phyloP scores from a whole-genome alignment of 2,329 filamentous ascomycete genomes.

The Metarhizium brunneum region DNA sequence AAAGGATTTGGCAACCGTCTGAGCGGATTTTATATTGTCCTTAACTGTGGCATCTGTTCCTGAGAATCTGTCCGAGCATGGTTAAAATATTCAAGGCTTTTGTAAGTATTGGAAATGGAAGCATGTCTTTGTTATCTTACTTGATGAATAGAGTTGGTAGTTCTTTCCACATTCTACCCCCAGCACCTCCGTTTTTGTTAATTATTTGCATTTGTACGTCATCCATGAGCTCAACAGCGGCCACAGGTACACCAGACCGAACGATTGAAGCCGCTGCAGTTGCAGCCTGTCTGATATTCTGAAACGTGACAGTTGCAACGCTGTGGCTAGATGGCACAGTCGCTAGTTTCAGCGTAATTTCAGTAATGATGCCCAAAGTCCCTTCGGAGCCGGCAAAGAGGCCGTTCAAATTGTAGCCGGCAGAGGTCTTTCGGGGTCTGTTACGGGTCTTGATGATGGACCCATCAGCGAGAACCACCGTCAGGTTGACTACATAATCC shows the following conservation, averaged over 20 bases:
- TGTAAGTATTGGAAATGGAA: no score
- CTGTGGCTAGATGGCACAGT: slow-evolving; percentile 53
- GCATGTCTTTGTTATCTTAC: slow-evolving; percentile 10
- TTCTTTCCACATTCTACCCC: slow-evolving; percentile 54
- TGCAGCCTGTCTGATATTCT: slow-evolving; percentile 50
- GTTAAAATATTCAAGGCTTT: background rate
- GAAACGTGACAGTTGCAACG: slow-evolving; percentile 55
- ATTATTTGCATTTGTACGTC: slow-evolving; percentile 60
- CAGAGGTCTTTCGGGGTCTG: slow-evolving; percentile 58
- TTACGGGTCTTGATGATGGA: slow-evolving; percentile 56
- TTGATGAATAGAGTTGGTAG: slow-evolving; percentile 67
- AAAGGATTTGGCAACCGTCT: slow-evolving; percentile 39
- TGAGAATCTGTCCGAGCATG: slow-evolving; percentile 35
- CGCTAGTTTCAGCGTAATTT: slow-evolving; percentile 59
- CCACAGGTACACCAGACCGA: slow-evolving; percentile 54
- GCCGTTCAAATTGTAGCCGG: slow-evolving; percentile 62
- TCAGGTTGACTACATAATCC: slow-evolving; percentile 64
- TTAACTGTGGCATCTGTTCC: slow-evolving; percentile 55
- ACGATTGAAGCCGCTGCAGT: slow-evolving; percentile 56
- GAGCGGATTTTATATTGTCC: slow-evolving; percentile 47
- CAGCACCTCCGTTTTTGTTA: slow-evolving; percentile 51
- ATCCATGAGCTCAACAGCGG: slow-evolving; percentile 56
- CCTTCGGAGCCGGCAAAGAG: slow-evolving; percentile 65
- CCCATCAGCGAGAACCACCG: slow-evolving; percentile 61
- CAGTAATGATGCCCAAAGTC: slow-evolving; percentile 61